Conservation (phyloP, 2,329 filamentous ascomycete species). For the Magnaporthales sp. region DNA sequence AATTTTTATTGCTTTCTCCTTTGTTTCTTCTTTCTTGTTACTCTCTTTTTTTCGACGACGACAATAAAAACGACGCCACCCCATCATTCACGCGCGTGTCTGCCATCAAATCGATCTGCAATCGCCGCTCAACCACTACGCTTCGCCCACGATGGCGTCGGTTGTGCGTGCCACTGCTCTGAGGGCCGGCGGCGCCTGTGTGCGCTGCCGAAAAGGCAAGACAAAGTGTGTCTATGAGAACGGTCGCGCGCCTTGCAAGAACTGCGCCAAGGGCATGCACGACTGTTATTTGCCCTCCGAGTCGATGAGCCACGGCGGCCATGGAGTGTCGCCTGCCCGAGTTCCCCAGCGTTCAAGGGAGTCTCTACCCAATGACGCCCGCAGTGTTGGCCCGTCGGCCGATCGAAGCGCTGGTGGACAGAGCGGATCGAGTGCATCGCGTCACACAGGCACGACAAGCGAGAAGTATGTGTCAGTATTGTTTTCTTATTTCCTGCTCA, state of each 20-base stretch:
- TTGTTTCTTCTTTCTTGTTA: constrained; percentile 1
- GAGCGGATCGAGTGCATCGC: constrained; percentile 34
- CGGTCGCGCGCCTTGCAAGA: constrained; percentile 52
- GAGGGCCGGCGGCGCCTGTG: constrained; percentile 51
- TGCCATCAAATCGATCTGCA: neutral
- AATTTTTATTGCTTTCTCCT: neutral
- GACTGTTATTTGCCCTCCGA: constrained; percentile 55
- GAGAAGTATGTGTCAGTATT: constrained; percentile 43
- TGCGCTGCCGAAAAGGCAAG: constrained; percentile 56
- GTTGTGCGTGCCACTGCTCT: constrained; percentile 50
- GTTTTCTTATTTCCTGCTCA: constrained; percentile 3
- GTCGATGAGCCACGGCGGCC: constrained; percentile 46
- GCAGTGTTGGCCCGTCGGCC: constrained; percentile 33
- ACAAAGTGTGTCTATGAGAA: constrained; percentile 57
- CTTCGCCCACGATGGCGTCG: constrained; percentile 29
- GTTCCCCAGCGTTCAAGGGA: constrained; percentile 43
- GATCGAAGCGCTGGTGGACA: constrained; percentile 27
- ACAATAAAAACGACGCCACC: neutral
- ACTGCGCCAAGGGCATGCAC: constrained; percentile 56
- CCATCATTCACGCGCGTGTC: neutral
- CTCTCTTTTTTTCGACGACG: constrained; percentile 3
- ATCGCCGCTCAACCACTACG: neutral
- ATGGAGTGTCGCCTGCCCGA: constrained; percentile 48
- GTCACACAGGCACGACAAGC: constrained; percentile 34
- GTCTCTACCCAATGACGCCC: constrained; percentile 40